phyloP scores from a whole-genome alignment of 306 rosid genomes.

The Cucumis melo region DNA sequence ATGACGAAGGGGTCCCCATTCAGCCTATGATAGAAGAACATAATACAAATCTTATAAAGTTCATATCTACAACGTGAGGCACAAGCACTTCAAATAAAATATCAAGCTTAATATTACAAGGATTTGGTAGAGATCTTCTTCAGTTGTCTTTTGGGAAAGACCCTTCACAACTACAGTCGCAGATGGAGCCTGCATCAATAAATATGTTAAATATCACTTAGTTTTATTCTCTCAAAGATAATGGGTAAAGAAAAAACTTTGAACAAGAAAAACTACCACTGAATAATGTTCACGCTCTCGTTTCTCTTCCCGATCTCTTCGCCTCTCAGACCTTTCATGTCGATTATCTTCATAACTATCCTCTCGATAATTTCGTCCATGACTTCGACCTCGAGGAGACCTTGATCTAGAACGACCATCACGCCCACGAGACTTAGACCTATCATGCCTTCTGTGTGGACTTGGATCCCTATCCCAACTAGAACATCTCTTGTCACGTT shows the following conservation, averaged over 20 bases:
- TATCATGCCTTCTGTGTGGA: slow-evolving; percentile 56
- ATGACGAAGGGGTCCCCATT: slow-evolving; percentile 99
- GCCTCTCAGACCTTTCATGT: slow-evolving; percentile 61
- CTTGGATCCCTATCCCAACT: slow-evolving; percentile 69
- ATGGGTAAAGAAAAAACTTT: not conserved
- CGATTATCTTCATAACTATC: slow-evolving; percentile 61
- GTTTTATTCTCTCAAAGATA: not conserved
- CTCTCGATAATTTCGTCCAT: slow-evolving; percentile 68
- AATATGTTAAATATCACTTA: slow-evolving; percentile 15
- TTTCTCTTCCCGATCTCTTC: slow-evolving; percentile 76
- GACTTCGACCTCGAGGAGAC: slow-evolving; percentile 84
- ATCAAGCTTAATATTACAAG: slow-evolving; percentile 47
- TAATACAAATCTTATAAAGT: not conserved
- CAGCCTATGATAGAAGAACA: slow-evolving; percentile 41
- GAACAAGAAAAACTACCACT: slow-evolving; percentile 46
- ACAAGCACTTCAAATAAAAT: slow-evolving; percentile 14
- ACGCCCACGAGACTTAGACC: slow-evolving; percentile 62
- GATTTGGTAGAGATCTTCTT: slow-evolving; percentile 91
- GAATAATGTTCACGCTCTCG: slow-evolving; percentile 53
- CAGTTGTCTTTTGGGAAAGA: slow-evolving; percentile 84
- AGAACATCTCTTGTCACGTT: slow-evolving; percentile 49
- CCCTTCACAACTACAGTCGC: slow-evolving; percentile 97
- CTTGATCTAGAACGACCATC: slow-evolving; percentile 72
- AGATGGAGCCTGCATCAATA: slow-evolving; percentile 73
- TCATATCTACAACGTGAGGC: not conserved